Conservation (phyloP, 352 stramenopile genomes). For the Phytopythium chamaehyphon region DNA sequence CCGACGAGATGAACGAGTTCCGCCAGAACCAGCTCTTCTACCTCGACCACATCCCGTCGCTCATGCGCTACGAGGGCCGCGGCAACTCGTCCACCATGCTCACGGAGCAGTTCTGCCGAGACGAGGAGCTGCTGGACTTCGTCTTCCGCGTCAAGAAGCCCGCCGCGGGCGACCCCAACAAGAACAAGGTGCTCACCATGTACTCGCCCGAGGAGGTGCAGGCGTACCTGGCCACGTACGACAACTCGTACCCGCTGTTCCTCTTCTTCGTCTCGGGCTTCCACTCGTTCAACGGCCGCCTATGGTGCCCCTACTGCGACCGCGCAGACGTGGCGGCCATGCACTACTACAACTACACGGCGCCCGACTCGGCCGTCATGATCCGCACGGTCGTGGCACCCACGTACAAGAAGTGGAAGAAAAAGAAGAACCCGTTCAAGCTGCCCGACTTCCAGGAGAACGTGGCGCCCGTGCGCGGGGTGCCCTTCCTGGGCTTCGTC, state of each 20-base stretch:
- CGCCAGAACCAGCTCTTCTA: slow-evolving; percentile 81
- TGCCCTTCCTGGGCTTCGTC: slow-evolving; percentile 64
- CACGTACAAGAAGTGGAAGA: slow-evolving; percentile 78
- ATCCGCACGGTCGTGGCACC: slow-evolving; percentile 42
- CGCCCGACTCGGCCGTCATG: slow-evolving; percentile 50
- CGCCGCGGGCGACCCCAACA: slow-evolving; percentile 30
- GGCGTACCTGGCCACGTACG: slow-evolving; percentile 53
- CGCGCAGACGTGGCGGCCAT: slow-evolving; percentile 60
- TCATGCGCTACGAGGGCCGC: slow-evolving; percentile 70
- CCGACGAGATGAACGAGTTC: slow-evolving; percentile 75
- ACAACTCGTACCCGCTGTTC: slow-evolving; percentile 73
- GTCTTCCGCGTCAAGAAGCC: slow-evolving; percentile 58
- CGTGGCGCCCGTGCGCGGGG: slow-evolving; percentile 46
- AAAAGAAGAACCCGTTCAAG: slow-evolving; percentile 78
- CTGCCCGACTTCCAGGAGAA: slow-evolving; percentile 51
- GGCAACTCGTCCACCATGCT: slow-evolving; percentile 74
- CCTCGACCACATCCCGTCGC: slow-evolving; percentile 70
- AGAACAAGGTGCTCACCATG: slow-evolving; percentile 64
- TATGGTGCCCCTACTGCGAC: slow-evolving; percentile 83
- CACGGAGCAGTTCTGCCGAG: slow-evolving; percentile 59
- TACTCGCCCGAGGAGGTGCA: slow-evolving; percentile 36
- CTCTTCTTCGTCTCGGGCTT: slow-evolving; percentile 75
- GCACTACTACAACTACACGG: slow-evolving; percentile 80
- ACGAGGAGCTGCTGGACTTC: slow-evolving; percentile 64
- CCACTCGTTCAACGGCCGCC: slow-evolving; percentile 66